phyloP scores from a whole-genome alignment of 768 basidiomycete species.

The Boletus subparvulus region DNA sequence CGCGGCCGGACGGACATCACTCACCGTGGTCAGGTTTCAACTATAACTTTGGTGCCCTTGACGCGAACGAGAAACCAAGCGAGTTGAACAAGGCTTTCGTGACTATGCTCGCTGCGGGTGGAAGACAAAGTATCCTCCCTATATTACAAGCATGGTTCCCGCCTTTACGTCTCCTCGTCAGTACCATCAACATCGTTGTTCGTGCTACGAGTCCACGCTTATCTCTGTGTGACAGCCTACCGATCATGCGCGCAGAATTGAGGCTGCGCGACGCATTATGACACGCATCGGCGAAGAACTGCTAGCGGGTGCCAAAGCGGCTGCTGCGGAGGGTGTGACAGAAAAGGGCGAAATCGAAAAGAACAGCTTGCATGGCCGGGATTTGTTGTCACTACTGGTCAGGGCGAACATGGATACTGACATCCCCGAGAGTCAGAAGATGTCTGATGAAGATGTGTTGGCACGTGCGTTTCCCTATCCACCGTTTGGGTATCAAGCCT shows the following conservation, averaged over 20 bases:
- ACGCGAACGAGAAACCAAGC: conserved; percentile 21
- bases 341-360: conserved; percentile 33
- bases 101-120: conserved; percentile 17
- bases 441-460: conserved; percentile 62
- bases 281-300: conserved; percentile 49
- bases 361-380: conserved; percentile 38
- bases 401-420: conserved; percentile 40
- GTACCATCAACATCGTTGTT: conserved; percentile 4
- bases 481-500: neutral
- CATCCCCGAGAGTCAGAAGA: conserved; percentile 48
- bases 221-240: conserved; percentile 21
- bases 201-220: too few relatives aligned
- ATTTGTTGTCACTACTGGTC: conserved; percentile 45
- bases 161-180: conserved; percentile 39
- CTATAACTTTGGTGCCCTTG: conserved; percentile 35
- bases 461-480: conserved; percentile 37
- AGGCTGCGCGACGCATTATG: conserved; percentile 42
- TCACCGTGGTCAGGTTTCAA: conserved; percentile 35
- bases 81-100: conserved; percentile 34
- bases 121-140: conserved; percentile 20
- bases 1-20: neutral
- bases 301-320: conserved; percentile 26
- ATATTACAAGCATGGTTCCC: conserved; percentile 38
- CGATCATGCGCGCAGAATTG: conserved; percentile 10
- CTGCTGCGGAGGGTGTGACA: conserved; percentile 9